Base-by-base conservation (phyloP, 1,284 basidiomycete species). In the Pterulicium gracile region DNA sequence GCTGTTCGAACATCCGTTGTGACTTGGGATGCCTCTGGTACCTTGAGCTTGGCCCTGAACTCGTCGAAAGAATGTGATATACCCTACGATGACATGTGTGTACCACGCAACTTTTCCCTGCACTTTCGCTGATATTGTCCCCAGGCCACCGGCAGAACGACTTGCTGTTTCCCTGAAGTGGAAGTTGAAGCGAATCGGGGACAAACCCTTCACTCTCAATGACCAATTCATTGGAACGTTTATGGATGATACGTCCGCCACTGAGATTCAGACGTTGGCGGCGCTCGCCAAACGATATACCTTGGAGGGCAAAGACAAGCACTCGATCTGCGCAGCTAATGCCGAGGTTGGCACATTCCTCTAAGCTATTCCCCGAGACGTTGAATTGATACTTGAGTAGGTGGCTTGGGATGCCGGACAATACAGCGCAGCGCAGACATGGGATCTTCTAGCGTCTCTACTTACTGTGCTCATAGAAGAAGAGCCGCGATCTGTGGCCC, bases 61-160 rank as follows among this genome's bases (percentile, higher is more conserved):
- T 58, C 77, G 1, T 86, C 88, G 50, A 64, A 65, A 15, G 72
- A 70, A 46, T 59, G 61, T 17, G 88, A 91, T 55, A 61, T 86
- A 0, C 90, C 90, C 0, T 93, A 87, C 54, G 90, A 93, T 54
- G 90, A 93, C 57, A 58, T 85, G 88, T 90, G 56, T 56, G 82
- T 65, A 13, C 3, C n/a, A 20, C 46, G 2, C n/a, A 23, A 4
- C 10, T 32, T 48, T 45, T 45, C 52, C 14, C 18, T 43, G 17
- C 32, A 47, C 15, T 19, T 34, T 34, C 41, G 17, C 36, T 51
- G 14, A 44, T 46, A 24, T 7, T 20, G 17, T 42, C 24, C 47
- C 32, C 47, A 22, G 24, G 46, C 85, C 79, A 36, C 72, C 73
- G 48, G 69, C 73, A 2, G 75, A 78, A 45, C 68, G 64, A 45